Evolutionary conservation across 331 rosid species (phyloP).

Genomic region (Acacia pycnantha): DNA sequence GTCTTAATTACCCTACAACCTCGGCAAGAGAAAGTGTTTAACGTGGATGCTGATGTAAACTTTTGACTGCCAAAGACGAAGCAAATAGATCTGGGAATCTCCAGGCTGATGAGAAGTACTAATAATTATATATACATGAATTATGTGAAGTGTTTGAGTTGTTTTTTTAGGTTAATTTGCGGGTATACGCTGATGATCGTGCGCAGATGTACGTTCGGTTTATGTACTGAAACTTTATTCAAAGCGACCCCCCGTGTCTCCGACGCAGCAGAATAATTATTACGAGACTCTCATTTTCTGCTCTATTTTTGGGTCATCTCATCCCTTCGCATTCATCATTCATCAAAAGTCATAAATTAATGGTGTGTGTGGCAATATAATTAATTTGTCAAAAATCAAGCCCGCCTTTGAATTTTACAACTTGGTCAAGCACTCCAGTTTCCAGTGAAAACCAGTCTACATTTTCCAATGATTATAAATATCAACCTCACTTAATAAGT

Average conservation of each 20-base stretch:
- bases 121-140: not conserved
- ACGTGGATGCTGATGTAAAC: not conserved
- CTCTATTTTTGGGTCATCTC: not conserved
- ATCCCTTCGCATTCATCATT: not conserved
- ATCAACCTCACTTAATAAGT: not conserved
- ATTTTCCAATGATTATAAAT: not conserved
- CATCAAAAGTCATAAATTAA: not conserved
- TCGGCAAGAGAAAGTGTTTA: not conserved
- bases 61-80: not conserved
- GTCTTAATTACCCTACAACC: not conserved
- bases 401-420: not conserved
- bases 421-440: not conserved
- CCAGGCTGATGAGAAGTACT: not conserved
- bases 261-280: not conserved
- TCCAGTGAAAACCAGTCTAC: not conserved
- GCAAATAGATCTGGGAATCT: not conserved
- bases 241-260: conserved; percentile 30
- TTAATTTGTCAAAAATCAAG: not conserved
- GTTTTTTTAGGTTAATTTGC: not conserved
- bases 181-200: not conserved
- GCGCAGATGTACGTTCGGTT: not conserved
- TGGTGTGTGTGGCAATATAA: not conserved
- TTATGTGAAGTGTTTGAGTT: not conserved
- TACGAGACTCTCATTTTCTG: not conserved
- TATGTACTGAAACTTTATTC: not conserved